Conservation (phyloP, 352 stramenopile species). For the Bremia lactucae region DNA sequence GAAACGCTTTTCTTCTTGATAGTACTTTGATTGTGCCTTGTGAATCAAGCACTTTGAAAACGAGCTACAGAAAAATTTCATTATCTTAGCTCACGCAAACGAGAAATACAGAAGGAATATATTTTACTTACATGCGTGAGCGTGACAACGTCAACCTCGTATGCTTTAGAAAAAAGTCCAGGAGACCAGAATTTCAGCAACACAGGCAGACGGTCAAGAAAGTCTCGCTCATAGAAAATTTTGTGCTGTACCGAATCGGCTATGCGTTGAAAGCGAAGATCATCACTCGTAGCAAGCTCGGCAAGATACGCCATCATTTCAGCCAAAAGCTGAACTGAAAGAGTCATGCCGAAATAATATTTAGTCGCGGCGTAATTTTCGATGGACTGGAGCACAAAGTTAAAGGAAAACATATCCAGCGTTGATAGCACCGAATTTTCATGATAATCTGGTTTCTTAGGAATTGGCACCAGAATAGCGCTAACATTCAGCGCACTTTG, state of each 20-base stretch:
- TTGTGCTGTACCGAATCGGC: constrained; percentile 82
- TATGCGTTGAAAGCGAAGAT: constrained; percentile 71
- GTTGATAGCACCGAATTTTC: constrained; percentile 78
- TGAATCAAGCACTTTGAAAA: constrained; percentile 78
- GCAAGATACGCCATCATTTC: constrained; percentile 84
- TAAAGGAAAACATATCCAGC: constrained; percentile 88
- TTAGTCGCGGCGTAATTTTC: constrained; percentile 75
- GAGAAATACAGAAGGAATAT: background rate
- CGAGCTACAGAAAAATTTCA: constrained; percentile 31
- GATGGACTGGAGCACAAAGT: constrained; percentile 84
- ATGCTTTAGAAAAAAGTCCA: constrained; percentile 46
- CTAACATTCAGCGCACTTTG: constrained; percentile 49
- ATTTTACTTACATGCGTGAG: constrained; percentile 61
- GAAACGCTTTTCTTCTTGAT: constrained; percentile 49
- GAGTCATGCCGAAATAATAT: constrained; percentile 75
- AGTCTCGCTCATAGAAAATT: constrained; percentile 83
- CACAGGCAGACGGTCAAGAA: constrained; percentile 72
- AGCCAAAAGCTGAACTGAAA: constrained; percentile 61
- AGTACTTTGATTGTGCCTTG: constrained; percentile 82
- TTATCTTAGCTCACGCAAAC: constrained; percentile 1
- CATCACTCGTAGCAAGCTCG: constrained; percentile 57
- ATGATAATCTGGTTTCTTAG: constrained; percentile 44
- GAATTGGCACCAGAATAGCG: constrained; percentile 21
- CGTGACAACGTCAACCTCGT: constrained; percentile 73
- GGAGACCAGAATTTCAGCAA: constrained; percentile 73